Base-by-base conservation (phyloP, 805 yeast genomes). In the Ogataea angusta region DNA sequence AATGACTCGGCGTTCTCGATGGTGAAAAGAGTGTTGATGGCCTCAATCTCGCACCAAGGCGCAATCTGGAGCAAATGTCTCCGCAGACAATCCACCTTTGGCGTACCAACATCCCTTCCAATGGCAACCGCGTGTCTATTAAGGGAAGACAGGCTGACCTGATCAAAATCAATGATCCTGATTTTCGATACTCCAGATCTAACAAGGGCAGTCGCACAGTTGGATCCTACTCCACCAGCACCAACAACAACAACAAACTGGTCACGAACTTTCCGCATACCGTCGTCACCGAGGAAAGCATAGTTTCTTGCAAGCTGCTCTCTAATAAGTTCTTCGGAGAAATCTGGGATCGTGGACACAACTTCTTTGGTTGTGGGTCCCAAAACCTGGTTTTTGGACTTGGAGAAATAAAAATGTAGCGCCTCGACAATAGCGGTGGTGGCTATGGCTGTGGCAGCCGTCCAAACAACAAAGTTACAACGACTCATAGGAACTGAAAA, bases 201-300 rank as follows among this genome's bases (percentile, higher is more conserved):
- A 2, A 85, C 84, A 42, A 93, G 72, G 85, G 95, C 87, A 9
- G 95, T 83, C 10, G 85, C 82, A 17, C 83, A 95, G 91, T 96
- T 90, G 0, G 97, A 90, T 2, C 99, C 99, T 29, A 93, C 99
- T 43, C 99, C 99, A 43, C 99, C 99, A 13, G 91, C 93, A 22
- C 99, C 99, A 22, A 78, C 80, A 12, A 91, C 85, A 2, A 88
- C 85, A 2, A 90, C 75, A 41, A 76, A 73, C 55, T 87, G 82
- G 10, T 71, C 64, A 40, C 96, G 78, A 13, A 93, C 76, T 44
- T 77, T 78, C 14, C 65, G 62, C 77, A 89, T 80, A 1, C 96
- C 98, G 15, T 82, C 85, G 37, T 85, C 86, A 10, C 96, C 88
- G 19, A 93, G 69, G 59, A 93, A 93, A 1, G 95, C 97, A 59